Percentiles rank a stretch among this genome's conserved stretches.
Evolutionary conservation across 2,329 filamentous ascomycete genomes (phyloP).

Genomic region (Hypoxylon sp.): DNA sequence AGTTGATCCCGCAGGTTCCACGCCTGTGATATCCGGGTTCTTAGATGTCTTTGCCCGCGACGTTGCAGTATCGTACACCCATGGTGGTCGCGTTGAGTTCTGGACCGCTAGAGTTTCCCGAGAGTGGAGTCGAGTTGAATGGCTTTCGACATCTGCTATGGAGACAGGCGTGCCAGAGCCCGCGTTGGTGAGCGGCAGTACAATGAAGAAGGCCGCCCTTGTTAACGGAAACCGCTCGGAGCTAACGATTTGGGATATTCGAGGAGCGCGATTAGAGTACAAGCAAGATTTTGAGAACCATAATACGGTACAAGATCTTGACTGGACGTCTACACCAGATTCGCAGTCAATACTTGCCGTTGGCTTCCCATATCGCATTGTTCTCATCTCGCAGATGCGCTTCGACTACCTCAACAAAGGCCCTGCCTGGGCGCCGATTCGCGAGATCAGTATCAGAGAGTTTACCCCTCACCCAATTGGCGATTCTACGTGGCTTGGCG

Average conservation of each 20-base stretch:
- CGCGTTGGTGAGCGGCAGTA: slow-evolving; percentile 86
- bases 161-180: slow-evolving; percentile 82
- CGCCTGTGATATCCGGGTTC: slow-evolving; percentile 80
- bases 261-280: slow-evolving; percentile 85
- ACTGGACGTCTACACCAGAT: slow-evolving; percentile 94
- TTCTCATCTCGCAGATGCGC: slow-evolving; percentile 87
- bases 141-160: slow-evolving; percentile 85
- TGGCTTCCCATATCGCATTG: slow-evolving; percentile 88
- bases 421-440: slow-evolving; percentile 89
- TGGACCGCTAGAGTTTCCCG: slow-evolving; percentile 85
- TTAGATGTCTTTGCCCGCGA: slow-evolving; percentile 89
- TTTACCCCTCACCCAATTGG: slow-evolving; percentile 91
- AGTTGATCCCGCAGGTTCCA: slow-evolving; percentile 86
- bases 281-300: slow-evolving; percentile 80
- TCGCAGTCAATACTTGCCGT: slow-evolving; percentile 90
- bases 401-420: slow-evolving; percentile 92
- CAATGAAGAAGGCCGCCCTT: slow-evolving; percentile 87
- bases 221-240: slow-evolving; percentile 81
- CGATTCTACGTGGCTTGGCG: slow-evolving; percentile 91
- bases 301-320: slow-evolving; percentile 86
- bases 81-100: slow-evolving; percentile 80
- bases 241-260: slow-evolving; percentile 92
- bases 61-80: slow-evolving; percentile 87
- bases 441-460: slow-evolving; percentile 85
- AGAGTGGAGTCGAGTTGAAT: slow-evolving; percentile 75